Evolutionary conservation across 176 grass and related monocot genomes (phyloP), one percentile per base, ranked within the genome.

Genomic region (Eleusine indica): DNA sequence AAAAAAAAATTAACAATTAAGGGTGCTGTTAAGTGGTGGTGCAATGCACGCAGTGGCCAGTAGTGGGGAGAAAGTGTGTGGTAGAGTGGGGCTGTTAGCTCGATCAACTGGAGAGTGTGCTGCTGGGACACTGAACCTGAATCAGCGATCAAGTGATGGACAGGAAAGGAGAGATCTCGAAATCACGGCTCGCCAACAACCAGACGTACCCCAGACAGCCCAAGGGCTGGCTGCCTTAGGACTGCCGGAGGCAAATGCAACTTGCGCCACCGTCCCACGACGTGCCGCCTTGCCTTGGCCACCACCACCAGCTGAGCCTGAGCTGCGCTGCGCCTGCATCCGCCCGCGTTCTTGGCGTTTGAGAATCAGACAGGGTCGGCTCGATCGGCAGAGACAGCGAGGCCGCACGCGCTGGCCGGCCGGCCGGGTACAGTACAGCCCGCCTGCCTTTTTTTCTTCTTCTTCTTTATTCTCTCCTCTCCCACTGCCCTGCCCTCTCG

Each of bases 241-340:
- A 61, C 75, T 62, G 82, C 81, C 53, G 57, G 57, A 86, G 51
- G 51, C 3, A 53, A 16, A 53, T 53, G 51, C 88, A 83, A 90
- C 17, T 90, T 87, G 89, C 75, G 37, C 80, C 89, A 84, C 89
- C 80, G 70, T 65, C 84, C 84, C 84, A 90, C 75, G 84, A 32
- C 57, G 19, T 18, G 16, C 17, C 17, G 16, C 52, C 52, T 54
- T 5, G 22, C 66, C 49, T 14, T 21, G 22, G 48, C 81, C 86
- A 43, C 73, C 47, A 57, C 53, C 53, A 21, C 53, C 73, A 76
- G 35, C 57, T 2, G 70, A 46, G 25, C 53, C 53, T 57, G 53
- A 41, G 86, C 81, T 74, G 86, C 71, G 74, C 74, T 66, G 86
- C 85, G 5, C 72, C 48, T 40, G 80, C 80, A 9, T 6, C 58